Conservation (phyloP, 768 basidiomycete species). For the Boletus vinaceobasis region DNA sequence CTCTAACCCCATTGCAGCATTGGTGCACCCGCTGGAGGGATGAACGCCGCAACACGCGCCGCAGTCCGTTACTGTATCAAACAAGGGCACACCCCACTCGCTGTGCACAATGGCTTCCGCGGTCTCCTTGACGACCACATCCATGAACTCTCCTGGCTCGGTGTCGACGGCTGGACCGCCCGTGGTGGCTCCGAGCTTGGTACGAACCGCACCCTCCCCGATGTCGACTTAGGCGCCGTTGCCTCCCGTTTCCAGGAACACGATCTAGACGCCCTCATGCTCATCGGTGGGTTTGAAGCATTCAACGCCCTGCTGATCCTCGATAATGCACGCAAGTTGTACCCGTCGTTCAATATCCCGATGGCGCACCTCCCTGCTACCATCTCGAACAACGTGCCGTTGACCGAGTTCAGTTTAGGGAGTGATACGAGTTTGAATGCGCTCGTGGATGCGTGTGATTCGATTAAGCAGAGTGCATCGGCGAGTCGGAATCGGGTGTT, state of each 20-base stretch:
- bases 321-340: constrained; percentile 75
- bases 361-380: constrained; percentile 96
- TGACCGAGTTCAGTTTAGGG: constrained; percentile 95
- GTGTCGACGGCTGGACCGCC: constrained; percentile 94
- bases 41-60: constrained; percentile 97
- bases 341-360: constrained; percentile 92
- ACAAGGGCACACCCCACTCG: constrained; percentile 91
- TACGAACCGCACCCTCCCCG: constrained; percentile 88
- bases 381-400: constrained; percentile 95
- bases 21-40: constrained; percentile 96
- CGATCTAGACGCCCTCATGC: constrained; percentile 69
- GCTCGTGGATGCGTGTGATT: constrained; percentile 94
- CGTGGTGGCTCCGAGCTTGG: constrained; percentile 97
- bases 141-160: constrained; percentile 87
- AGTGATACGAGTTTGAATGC: constrained; percentile 98
- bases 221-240: constrained; percentile 80
- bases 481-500: constrained; percentile 96
- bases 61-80: constrained; percentile 90
- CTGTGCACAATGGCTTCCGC: constrained; percentile 93
- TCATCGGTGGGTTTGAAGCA: constrained; percentile 97
- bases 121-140: constrained; percentile 90
- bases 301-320: constrained; percentile 77
- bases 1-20: constrained; percentile 48
- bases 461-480: constrained; percentile 97
- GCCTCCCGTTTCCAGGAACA: constrained; percentile 91